Percentiles rank a stretch among this genome's conserved stretches.
Conservation (phyloP, 192 early-diverging fungal genomes). For the Podila epigama region DNA sequence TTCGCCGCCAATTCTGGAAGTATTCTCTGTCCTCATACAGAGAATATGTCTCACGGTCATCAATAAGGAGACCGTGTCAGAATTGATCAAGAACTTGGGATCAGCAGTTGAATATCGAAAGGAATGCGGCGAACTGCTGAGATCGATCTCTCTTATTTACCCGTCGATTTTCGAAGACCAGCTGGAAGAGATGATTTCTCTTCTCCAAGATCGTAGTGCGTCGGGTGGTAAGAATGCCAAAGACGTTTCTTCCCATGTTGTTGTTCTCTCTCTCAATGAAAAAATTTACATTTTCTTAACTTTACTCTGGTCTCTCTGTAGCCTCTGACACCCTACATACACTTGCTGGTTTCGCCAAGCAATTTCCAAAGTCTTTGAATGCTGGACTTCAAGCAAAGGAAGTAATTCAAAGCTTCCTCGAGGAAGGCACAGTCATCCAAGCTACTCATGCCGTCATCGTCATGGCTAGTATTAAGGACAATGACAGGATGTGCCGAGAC, state of each 20-base stretch:
- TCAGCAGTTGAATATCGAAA: constrained; percentile 14
- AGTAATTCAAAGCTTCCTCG: constrained; percentile 16
- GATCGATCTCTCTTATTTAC: constrained; percentile 50
- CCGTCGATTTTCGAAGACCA: constrained; percentile 68
- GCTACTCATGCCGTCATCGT: constrained; percentile 78
- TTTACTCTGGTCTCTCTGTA: constrained; percentile 12
- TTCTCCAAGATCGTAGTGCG: constrained; percentile 53
- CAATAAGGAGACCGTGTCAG: constrained; percentile 70
- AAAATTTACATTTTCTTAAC: neutral
- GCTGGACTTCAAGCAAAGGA: constrained; percentile 41
- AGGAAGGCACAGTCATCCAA: constrained; percentile 63
- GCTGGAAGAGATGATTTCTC: constrained; percentile 51
- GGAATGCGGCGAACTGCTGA: constrained; percentile 27
- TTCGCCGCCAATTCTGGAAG: constrained; percentile 68
- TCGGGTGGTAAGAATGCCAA: constrained; percentile 53
- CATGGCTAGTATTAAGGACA: constrained; percentile 65
- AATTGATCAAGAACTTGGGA: constrained; percentile 62
- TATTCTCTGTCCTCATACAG: constrained; percentile 77
- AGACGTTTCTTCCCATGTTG: too few species aligned
- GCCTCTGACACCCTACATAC: constrained; percentile 65
- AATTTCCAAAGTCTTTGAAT: constrained; percentile 59
- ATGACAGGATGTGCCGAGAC: constrained; percentile 52
- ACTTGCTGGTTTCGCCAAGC: constrained; percentile 77
- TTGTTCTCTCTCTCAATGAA: neutral
- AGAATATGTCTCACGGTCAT: constrained; percentile 78